phyloP scores from a whole-genome alignment of 371 early-diverging fungal species.

The Zopfochytrium polystomum region DNA sequence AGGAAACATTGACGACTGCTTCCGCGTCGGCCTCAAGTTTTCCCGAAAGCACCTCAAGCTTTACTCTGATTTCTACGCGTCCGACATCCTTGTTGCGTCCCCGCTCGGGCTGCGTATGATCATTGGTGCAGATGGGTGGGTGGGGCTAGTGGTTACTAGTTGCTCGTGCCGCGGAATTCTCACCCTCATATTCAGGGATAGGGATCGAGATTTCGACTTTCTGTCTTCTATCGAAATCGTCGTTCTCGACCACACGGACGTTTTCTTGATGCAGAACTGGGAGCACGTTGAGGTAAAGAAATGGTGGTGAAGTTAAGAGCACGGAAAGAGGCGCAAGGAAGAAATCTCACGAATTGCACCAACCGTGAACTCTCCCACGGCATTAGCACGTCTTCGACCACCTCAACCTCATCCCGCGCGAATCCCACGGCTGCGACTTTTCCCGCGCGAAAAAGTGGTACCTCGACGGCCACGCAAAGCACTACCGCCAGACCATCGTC shows the following conservation, averaged over 20 bases:
- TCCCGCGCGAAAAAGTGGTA: conserved; percentile 84
- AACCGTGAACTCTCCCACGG: conserved; percentile 8
- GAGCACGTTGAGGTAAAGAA: conserved; percentile 69
- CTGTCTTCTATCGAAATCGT: conserved; percentile 88
- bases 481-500: conserved; percentile 84
- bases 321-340: neutral
- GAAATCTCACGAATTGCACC: neutral
- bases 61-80: conserved; percentile 79
- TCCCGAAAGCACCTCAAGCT: conserved; percentile 80
- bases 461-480: conserved; percentile 71
- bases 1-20: conserved; percentile 95
- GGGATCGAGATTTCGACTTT: conserved; percentile 87
- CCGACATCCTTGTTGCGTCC: conserved; percentile 89
- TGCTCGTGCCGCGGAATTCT: neutral
- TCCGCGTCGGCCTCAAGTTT: conserved; percentile 90
- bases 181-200: conserved; percentile 53
- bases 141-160: conserved; percentile 7
- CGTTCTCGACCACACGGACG: conserved; percentile 81
- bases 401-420: conserved; percentile 81
- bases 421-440: conserved; percentile 89
- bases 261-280: conserved; percentile 96
- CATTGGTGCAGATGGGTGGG: conserved; percentile 74
- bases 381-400: conserved; percentile 67
- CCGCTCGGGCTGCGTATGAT: conserved; percentile 88
- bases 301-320: neutral